A percentile compares a stretch with the other conserved stretches of the same genome.
Evolutionary conservation across 305 asterid species (phyloP).

Genomic region (Fraxinus ornus): DNA sequence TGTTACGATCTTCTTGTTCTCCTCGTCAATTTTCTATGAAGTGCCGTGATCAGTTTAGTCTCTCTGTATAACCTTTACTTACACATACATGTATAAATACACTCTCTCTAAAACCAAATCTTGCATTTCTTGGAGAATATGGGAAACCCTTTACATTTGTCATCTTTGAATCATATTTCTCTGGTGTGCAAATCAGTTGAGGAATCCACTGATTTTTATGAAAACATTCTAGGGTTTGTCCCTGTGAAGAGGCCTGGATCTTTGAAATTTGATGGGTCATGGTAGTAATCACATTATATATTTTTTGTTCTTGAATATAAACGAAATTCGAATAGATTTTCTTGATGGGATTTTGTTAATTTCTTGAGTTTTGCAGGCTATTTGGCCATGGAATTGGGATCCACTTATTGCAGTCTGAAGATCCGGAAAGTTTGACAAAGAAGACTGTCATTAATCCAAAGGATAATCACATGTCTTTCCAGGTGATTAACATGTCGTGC

Average conservation of each 20-base stretch:
- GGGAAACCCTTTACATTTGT: constrained; percentile 70
- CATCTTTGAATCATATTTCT: constrained; percentile 84
- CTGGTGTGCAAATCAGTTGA: constrained; percentile 81
- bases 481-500: constrained; percentile 41
- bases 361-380: constrained; percentile 46
- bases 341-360: neutral
- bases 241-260: constrained; percentile 94
- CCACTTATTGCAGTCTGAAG: constrained; percentile 78
- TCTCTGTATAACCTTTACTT: constrained; percentile 24
- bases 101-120: neutral
- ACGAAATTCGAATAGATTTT: neutral
- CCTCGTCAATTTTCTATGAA: neutral
- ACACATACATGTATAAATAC: neutral
- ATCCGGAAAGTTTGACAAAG: constrained; percentile 59
- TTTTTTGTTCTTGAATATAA: neutral
- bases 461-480: constrained; percentile 92
- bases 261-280: constrained; percentile 79
- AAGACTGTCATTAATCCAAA: constrained; percentile 83
- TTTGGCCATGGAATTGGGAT: constrained; percentile 91
- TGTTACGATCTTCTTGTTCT: neutral
- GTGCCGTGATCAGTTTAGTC: neutral
- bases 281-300: constrained; percentile 41
- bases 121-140: constrained; percentile 23
- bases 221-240: constrained; percentile 71
- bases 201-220: constrained; percentile 69